phyloP scores from a whole-genome alignment of 2,329 filamentous ascomycete species.

The Incumbomyces delicatus region DNA sequence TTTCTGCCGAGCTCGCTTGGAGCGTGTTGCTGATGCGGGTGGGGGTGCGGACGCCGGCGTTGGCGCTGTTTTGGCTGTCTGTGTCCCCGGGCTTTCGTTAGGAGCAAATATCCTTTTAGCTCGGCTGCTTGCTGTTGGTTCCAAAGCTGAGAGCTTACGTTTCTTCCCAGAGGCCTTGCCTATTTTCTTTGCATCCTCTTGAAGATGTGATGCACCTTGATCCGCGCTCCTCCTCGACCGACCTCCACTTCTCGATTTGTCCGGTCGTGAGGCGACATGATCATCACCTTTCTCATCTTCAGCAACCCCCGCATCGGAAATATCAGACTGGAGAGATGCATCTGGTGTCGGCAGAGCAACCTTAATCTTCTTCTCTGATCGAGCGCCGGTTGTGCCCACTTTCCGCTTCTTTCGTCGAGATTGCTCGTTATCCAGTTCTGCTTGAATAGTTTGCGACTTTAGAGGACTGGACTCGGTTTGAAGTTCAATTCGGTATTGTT shows the following conservation, averaged over 20 bases:
- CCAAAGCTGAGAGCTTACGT: constrained; percentile 13
- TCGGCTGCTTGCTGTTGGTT: constrained; percentile 12
- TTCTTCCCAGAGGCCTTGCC: constrained; percentile 6
- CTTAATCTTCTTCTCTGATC: not conserved
- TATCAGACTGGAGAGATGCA: constrained; percentile 1
- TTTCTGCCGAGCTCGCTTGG: constrained; percentile 8
- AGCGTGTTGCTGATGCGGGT: not conserved
- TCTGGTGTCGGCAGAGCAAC: constrained; percentile 1
- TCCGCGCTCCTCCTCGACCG: not conserved
- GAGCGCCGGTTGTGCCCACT: not conserved
- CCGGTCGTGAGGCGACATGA: not conserved
- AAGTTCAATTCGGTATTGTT: not conserved
- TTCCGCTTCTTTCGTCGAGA: constrained; percentile 2
- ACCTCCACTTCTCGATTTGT: not conserved
- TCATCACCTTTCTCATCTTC: not conserved
- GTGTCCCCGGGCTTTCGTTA: not conserved
- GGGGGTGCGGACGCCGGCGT: not conserved
- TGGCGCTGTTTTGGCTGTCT: not conserved
- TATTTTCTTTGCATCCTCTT: not conserved
- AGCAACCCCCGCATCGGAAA: not conserved
- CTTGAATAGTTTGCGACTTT: not conserved
- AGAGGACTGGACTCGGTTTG: not conserved
- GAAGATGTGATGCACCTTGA: not conserved
- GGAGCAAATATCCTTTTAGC: constrained; percentile 15
- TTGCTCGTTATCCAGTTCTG: not conserved